Evolutionary conservation across 1,284 basidiomycete species (phyloP).

Genomic region (Puccinia novopanici): DNA sequence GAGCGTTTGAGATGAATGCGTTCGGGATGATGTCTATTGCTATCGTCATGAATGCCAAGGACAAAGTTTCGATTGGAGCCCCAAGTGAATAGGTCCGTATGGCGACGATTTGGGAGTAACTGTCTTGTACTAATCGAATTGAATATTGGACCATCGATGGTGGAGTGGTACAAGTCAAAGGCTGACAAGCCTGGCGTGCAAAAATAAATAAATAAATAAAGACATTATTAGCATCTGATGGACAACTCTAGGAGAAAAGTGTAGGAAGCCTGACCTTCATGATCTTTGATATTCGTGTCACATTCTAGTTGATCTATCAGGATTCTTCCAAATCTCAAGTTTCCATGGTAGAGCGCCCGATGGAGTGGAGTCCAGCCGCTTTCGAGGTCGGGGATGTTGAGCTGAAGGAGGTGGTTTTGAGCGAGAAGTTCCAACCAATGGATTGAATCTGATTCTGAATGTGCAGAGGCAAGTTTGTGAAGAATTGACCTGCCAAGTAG

Average conservation of each 20-base stretch:
- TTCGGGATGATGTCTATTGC: slow-evolving; percentile 79
- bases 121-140: not conserved
- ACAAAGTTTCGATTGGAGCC: slow-evolving; percentile 71
- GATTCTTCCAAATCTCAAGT: slow-evolving; percentile 74
- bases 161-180: slow-evolving; percentile 91
- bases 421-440: slow-evolving; percentile 82
- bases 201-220: not conserved
- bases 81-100: slow-evolving; percentile 78
- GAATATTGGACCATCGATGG: slow-evolving; percentile 65
- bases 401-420: slow-evolving; percentile 65
- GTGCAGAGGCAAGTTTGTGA: slow-evolving; percentile 70
- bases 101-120: slow-evolving; percentile 40
- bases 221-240: not conserved
- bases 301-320: slow-evolving; percentile 74
- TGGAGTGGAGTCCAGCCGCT: slow-evolving; percentile 91
- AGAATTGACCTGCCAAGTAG: slow-evolving; percentile 75
- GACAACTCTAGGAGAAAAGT: too few species aligned
- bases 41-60: slow-evolving; percentile 77
- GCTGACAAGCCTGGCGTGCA: slow-evolving; percentile 67
- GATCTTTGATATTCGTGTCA: slow-evolving; percentile 76
- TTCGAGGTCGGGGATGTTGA: slow-evolving; percentile 72
- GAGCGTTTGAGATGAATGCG: slow-evolving; percentile 67
- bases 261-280: slow-evolving; percentile 66
- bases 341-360: slow-evolving; percentile 82
- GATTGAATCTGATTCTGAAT: slow-evolving; percentile 65